Evolutionary conservation across 1,284 basidiomycete genomes (phyloP), one percentile per base, ranked within the genome.

Genomic region (Ceratobasidium sp.): DNA sequence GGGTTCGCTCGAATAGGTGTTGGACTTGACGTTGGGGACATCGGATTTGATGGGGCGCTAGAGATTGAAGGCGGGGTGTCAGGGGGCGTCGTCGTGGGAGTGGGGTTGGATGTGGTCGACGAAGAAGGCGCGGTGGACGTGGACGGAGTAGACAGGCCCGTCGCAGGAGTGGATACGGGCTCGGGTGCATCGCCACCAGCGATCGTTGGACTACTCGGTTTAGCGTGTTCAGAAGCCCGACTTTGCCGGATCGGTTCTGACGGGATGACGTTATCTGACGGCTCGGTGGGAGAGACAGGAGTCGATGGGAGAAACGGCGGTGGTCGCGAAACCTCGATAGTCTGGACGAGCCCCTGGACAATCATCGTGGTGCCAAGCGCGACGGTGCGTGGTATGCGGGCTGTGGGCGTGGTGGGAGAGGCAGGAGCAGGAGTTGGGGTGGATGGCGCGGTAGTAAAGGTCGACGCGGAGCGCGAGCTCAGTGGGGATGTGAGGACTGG

Each of bases 311-410:
- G 13, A 41, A 41, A 41, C 7, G 78, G n/a, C 75, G 77, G 63
- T 81, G 79, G 39, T 78, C 79, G 59, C 78, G 75, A 4, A 81
- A 82, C 68, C 41, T 71, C 68, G 24, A 71, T 71, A 0, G n/a
- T 80, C 80, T 37, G 81, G 81, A 75, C 74, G 16, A 75, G 61
- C n/a, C 76, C 76, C 56, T 77, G 76, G 58, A 77, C 74, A 43
- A 77, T 77, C 76, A 77, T 77, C 46, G 76, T 77, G 13, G 76
- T 77, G 1, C 76, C 76, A 8, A 76, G 69, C 14, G 76, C 74
- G 62, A 77, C 54, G 11, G 68, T 62, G 34, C 65, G 74, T 31
- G 74, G 66, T 31, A 75, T 49, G 29, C 29, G 22, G 43, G 72
- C 3, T 34, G 61, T 54, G 51, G 51, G 41, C 41, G 34, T 43